Conservation (phyloP, 225 moss, liverwort and hornwort species). For the Pleurozium schreberi region DNA sequence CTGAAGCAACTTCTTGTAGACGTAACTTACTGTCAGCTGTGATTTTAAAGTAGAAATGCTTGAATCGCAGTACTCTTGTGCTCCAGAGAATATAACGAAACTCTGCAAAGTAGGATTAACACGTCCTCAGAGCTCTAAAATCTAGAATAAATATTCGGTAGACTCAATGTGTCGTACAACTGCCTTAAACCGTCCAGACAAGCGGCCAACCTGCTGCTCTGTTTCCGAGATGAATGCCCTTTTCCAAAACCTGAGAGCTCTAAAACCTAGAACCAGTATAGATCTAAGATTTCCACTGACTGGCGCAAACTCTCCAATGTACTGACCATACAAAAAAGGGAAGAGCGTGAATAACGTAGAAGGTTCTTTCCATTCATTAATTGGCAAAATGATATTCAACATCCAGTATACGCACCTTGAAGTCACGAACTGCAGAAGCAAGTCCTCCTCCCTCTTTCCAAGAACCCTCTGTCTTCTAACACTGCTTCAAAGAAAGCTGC, state of each 20-base stretch:
- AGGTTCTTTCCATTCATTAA: neutral
- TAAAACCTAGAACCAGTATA: neutral
- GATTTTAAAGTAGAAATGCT: neutral
- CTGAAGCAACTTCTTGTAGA: neutral
- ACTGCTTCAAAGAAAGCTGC: neutral
- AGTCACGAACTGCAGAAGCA: neutral
- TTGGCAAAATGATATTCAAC: neutral
- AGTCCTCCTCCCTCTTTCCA: neutral
- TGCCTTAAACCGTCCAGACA: neutral
- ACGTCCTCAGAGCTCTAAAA: neutral
- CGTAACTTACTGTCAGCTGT: neutral
- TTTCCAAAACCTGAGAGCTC: neutral
- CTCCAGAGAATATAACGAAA: neutral
- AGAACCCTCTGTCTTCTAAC: neutral
- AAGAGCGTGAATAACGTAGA: neutral
- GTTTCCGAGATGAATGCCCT: neutral
- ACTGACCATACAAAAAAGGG: neutral
- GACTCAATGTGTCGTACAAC: neutral
- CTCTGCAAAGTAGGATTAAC: no score
- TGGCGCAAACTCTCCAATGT: neutral
- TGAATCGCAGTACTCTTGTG: no score
- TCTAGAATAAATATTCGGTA: neutral
- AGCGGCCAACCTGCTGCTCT: neutral
- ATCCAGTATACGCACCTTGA: neutral
- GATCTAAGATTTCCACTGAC: no score